Conservation (phyloP, 2,329 filamentous ascomycete species). For the Talaromyces albobiverticillius region DNA sequence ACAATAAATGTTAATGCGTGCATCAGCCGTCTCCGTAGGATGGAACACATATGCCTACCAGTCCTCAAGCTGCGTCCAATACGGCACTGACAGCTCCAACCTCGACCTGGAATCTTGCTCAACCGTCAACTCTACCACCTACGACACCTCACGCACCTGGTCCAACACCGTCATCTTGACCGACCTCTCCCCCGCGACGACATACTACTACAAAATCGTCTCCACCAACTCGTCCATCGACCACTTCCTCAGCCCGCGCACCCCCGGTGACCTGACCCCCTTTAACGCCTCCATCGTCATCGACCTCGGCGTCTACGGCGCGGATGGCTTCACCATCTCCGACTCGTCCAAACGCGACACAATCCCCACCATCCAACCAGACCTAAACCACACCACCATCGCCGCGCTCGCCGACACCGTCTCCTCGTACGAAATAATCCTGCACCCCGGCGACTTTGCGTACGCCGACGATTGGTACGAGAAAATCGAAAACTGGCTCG, state of each 20-base stretch:
- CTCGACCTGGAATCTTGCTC: constrained; percentile 47
- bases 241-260: constrained; percentile 54
- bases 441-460: constrained; percentile 44
- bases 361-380: constrained; percentile 50
- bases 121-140: constrained; percentile 45
- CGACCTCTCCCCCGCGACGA: constrained; percentile 50
- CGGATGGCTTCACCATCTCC: constrained; percentile 49
- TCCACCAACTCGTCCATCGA: constrained; percentile 55
- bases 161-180: constrained; percentile 50
- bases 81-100: constrained; percentile 43
- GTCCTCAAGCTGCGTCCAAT: constrained; percentile 49
- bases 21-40: constrained; percentile 18
- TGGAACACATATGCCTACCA: constrained; percentile 57
- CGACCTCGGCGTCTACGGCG: constrained; percentile 55
- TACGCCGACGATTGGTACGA: constrained; percentile 60
- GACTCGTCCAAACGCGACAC: constrained; percentile 47
- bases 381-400: constrained; percentile 60
- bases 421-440: constrained; percentile 54
- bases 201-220: constrained; percentile 60
- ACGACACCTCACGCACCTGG: constrained; percentile 54
- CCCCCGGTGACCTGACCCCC: constrained; percentile 53
- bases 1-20: background rate
- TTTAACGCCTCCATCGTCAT: constrained; percentile 55
- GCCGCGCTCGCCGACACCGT: constrained; percentile 50
- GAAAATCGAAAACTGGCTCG: constrained; percentile 44